Conservation (phyloP, 768 basidiomycete species). For the Tricholoma flavovirens region DNA sequence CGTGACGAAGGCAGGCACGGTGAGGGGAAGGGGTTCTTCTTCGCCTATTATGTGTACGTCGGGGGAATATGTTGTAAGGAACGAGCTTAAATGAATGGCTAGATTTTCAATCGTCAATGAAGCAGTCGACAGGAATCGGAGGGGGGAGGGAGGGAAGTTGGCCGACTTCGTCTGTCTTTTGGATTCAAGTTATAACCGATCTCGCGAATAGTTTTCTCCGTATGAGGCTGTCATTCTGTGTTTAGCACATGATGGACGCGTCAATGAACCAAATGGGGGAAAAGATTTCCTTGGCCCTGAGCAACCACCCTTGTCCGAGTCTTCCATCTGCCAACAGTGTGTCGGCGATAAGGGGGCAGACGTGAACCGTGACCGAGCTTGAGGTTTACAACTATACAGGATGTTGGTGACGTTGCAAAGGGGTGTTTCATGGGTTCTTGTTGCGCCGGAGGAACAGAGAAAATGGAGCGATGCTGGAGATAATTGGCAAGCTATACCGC, state of each 20-base stretch:
- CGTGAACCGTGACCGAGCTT: not conserved
- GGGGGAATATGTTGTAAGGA: not conserved
- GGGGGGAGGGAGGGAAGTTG: not conserved
- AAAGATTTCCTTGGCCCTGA: conserved; percentile 1
- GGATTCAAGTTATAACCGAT: conserved; percentile 3
- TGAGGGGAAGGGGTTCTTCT: not conserved
- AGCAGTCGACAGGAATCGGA: not conserved
- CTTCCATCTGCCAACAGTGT: conserved; percentile 8
- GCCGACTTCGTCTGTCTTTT: not conserved
- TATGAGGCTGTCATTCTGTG: conserved; percentile 12
- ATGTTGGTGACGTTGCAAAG: not conserved
- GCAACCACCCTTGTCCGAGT: not conserved
- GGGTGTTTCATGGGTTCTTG: too few relatives aligned
- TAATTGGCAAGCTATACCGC: not conserved
- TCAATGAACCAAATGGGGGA: not conserved
- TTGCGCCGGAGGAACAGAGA: not conserved
- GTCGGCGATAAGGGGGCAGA: conserved; percentile 4
- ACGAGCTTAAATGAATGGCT: not conserved
- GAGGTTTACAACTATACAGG: not conserved
- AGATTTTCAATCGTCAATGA: not conserved
- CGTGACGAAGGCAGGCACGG: not conserved
- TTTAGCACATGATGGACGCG: not conserved
- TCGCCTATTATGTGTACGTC: not conserved
- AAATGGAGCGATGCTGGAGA: not conserved
- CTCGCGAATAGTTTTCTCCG: conserved; percentile 5